These are phyloP conservation scores for Ganoderma meredithae DNA, from an alignment of 1,284 basidiomycete genomes.

Conservation along the genomic window DNA sequence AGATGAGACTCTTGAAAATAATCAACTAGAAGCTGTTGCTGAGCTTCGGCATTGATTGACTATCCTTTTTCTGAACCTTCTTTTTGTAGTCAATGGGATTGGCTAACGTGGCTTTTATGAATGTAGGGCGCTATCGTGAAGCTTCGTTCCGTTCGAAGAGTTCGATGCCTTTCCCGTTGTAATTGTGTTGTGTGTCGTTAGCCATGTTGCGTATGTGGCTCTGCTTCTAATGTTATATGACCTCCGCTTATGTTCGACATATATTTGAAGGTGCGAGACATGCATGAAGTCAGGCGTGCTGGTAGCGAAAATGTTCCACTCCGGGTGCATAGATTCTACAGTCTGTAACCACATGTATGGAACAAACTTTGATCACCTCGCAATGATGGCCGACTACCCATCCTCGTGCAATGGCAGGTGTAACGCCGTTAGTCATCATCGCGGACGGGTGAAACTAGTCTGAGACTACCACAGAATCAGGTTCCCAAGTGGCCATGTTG, in stretches of 20 bases:
- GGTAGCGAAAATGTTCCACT: background rate
- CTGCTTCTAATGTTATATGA: background rate
- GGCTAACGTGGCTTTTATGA: background rate
- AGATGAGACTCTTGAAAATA: conserved; percentile 53
- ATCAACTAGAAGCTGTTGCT: conserved; percentile 90
- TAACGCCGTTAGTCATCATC: background rate
- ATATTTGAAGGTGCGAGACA: background rate
- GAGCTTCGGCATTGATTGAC: conserved; percentile 72
- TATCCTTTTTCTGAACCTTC: conserved; percentile 31
- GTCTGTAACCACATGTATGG: background rate
- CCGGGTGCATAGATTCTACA: background rate
- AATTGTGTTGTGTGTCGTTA: background rate
- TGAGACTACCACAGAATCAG: background rate
- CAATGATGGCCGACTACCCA: background rate
- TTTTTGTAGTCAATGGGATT: background rate
- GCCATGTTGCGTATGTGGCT: background rate
- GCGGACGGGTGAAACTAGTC: background rate
- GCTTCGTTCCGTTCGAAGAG: background rate
- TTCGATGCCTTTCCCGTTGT: background rate
- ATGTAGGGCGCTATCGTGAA: background rate
- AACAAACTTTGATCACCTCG: background rate
- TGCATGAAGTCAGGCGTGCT: background rate
- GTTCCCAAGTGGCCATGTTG: background rate
- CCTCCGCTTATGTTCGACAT: background rate
- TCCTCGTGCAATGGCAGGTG: background rate